Base-by-base conservation (phyloP, 2,329 filamentous ascomycete genomes). In the Epichloe sibirici region DNA sequence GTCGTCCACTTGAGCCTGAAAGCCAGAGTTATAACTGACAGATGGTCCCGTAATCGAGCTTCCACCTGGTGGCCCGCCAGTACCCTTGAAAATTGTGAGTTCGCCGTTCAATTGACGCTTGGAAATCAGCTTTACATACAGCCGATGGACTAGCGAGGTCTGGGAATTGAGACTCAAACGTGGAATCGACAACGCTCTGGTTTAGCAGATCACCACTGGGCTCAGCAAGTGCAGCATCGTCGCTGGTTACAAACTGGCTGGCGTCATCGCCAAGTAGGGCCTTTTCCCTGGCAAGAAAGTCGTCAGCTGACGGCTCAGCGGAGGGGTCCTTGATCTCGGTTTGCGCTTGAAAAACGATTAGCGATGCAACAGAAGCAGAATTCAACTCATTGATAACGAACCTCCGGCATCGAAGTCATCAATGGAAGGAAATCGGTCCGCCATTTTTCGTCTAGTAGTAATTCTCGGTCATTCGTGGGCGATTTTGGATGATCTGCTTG, bases 281-380 rank as follows among this genome's bases (percentile, higher is more conserved):
- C 65, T 90, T 88, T 74, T 98, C 93, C 60, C 91, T 88, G 57
- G 88, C 83, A 48, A 97, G 81, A 69, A 98, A 97, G 70, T 95
- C 89, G 64, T 88, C 83, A 57, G 80, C 76, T 35, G 84, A 83
- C 34, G 79, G 74, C 9, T 77, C 73, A 56, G 74, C 77, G 57
- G 77, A 74, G 39, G 81, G 69, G 52, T 74, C 75, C 70, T 75
- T 78, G 65, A 77, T 75, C 59, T 81, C 80, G 52, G 84, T 84
- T 72, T 88, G 83, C 65, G 83, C 87, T 86, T 70, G 39, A 35
- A 51, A 45, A 15, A 23, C n/a, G 25, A 34, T 54, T 38, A 54
- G 52, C 35, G 31, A 45, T 17, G 34, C 40, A 39, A 57, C 54
- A 23, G 21, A 55, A 57, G 31, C 45, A 59, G 53, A 42, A 52